Evolutionary conservation across 129 eudicot species (phyloP), one percentile per base, ranked within the genome.

Genomic region (Glebionis coronaria): DNA sequence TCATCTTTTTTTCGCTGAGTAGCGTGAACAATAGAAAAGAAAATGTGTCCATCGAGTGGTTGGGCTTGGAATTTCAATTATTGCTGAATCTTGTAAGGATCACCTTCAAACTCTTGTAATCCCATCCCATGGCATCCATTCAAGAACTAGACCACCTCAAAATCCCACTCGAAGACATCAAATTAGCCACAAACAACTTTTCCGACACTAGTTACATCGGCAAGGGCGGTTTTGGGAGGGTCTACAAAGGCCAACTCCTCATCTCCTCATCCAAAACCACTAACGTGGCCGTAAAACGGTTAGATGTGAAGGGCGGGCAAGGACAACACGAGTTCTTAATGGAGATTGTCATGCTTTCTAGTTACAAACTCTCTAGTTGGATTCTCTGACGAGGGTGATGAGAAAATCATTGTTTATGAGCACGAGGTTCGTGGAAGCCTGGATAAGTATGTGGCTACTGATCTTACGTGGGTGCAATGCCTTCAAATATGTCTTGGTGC

Each of bases 401-500:
- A 68, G 40, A 68, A 68, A 54, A 12, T 68, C 13, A 5, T 68
- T 53, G 44, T 68, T 2, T 68, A 68, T 7, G 14, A 68, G 40
- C 14, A 54, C 2, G 73, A 68, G 61, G 51, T 16, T 31, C 12
- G 14, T 67, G 61, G 61, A 67, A 67, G 72, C 28, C 72, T 67
- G 0, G 72, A 52, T 29, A 68, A 21, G 9, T 3, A 70, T 58
- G 12, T 70, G 14, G 35, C 20, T 13, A 12, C 51, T 0, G 50
- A 73, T 18, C 71, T 73, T n/a, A 16, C 65, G 6, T 73, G 78
- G 78, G 65, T n/a, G 6, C 78, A 54, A 44, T 65, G 71, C 0
- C 78, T 73, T 44, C 49, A 15, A 12, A 73, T 64, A 73, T 73
- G 78, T 64, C 71, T 73, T 12, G 78, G 42, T 73, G 78, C 51